Base-by-base conservation (phyloP, 352 stramenopile species). In the Globisporangium spiculum region DNA sequence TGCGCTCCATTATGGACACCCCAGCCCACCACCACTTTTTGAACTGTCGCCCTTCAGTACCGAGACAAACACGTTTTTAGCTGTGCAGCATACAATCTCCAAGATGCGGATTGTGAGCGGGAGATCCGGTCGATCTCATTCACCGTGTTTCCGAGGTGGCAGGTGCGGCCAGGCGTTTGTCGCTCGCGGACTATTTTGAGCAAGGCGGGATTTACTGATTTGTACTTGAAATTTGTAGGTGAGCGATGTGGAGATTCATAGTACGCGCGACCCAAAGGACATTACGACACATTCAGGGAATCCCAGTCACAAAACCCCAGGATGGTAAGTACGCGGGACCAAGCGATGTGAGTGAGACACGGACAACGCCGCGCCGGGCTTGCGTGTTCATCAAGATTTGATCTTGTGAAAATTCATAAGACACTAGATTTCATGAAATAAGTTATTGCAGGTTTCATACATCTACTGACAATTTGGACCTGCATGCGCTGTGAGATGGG, bases 301-400 rank as follows among this genome's bases (percentile, higher is more conserved):
- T 66, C 69, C 75, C 72, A 30, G 58, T 1, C 12, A 58, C 3
- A 20, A 3, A 60, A 70, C 56, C 63, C 72, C 14, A 32, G 46
- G 32, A 34, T 24, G 0, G 32, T 36, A 75, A 78, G 75, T 82
- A 72, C 57, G 71, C 75, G 75, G 71, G 75, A 77, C 34, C 57
- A 24, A 5, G 38, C 34, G 20, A 24, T 14, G 20, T 26, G 20
- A 61, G 38, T 36, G 50, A 55, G 63, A 54, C 32, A 67, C 24
- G 30, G 61, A 58, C 32, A 67, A 26, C 38, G 58, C 22, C 22
- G 22, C 27, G 41, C 60, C 60, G 9, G 12, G n/a, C 60, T 65
- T 65, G 41, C 60, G 60, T 65, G 60, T 65, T 65, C 41, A 50
- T 22, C 12, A 65, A 26, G 60, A 65, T 65, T 65, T 65, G 60